phyloP scores from a whole-genome alignment of 1,139 yeast species.

The Debaryomyces fabryi region DNA sequence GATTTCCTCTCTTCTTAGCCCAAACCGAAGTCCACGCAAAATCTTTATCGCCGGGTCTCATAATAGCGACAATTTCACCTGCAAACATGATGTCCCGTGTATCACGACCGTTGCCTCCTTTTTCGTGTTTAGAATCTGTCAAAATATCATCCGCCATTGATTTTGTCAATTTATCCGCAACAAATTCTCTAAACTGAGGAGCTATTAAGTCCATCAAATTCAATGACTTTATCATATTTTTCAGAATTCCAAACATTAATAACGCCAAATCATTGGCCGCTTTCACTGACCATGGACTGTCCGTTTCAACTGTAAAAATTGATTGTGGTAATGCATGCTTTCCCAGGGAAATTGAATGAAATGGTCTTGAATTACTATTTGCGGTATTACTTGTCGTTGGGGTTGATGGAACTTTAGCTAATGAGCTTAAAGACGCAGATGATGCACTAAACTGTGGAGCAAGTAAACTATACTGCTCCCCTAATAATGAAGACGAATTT shows the following conservation, averaged over 20 bases:
- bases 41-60: conserved; percentile 50
- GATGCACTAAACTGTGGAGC: conserved; percentile 26
- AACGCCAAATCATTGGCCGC: conserved; percentile 92
- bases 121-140: conserved; percentile 12
- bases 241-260: conserved; percentile 80
- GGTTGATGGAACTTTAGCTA: conserved; percentile 15
- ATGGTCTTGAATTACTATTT: conserved; percentile 41
- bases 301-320: conserved; percentile 75
- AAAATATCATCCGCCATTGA: conserved; percentile 38
- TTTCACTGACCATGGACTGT: conserved; percentile 77
- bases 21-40: conserved; percentile 82
- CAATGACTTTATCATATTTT: conserved; percentile 60
- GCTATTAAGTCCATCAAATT: conserved; percentile 78
- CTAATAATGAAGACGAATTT: conserved; percentile 44
- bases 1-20: conserved; percentile 75
- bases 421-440: conserved; percentile 31
- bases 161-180: conserved; percentile 54
- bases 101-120: conserved; percentile 20
- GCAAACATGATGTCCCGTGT: conserved; percentile 37
- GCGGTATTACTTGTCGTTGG: conserved; percentile 11
- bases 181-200: conserved; percentile 70
- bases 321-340: conserved; percentile 77
- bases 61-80: conserved; percentile 61
- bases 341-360: conserved; percentile 64
- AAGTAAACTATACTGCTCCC: conserved; percentile 11